Base-by-base conservation (phyloP, 2,329 filamentous ascomycete genomes). In the Aspergillus uvarum region DNA sequence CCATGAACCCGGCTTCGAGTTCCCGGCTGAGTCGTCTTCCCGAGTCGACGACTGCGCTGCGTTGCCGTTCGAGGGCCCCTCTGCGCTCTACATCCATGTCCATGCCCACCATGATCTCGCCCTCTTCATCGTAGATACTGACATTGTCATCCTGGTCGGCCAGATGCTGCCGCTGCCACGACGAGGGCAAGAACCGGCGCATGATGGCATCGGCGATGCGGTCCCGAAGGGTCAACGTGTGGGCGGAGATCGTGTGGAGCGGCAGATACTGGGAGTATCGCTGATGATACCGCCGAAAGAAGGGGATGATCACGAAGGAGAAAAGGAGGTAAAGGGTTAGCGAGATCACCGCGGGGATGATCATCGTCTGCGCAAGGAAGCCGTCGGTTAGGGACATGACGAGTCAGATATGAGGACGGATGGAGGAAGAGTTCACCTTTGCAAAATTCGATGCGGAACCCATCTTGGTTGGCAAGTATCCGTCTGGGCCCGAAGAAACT, bases 241-340 rank as follows among this genome's bases (percentile, higher is more conserved):
- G 77, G 1, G 70, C 75, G 32, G 76, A 76, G 54, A 78, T 76
- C 32, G 82, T 79, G 62, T 89, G 83, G 64, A 92, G 77, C 0
- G 89, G 89, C 1, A 92, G 84, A 71, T 92, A 92, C 62, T 90
- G 87, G 70, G 86, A 84, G 74, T 92, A 92, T 61, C 89, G 86
- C 67, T 83, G 83, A 64, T 85, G 87, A 74, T 91, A 90, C 59
- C 83, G 84, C 51, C 85, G 87, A 84, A 89, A 90, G 61, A 89
- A 71, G 2, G 90, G 90, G 26, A 90, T 71, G 62, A 91, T 69
- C 67, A 87, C 77, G 73, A 87, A 90, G 58, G 85, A 87, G 59
- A 87, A 77, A 59, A 87, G 59, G 67, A 92, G 75, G 75, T 90
- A 93, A 65, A 91, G 78, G 62, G 84, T 75, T 51, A 92, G 81